Evolutionary conservation across 441 rosid genomes (phyloP), one percentile per base, ranked within the genome.

Genomic region (Euphorbia neoarborescens): DNA sequence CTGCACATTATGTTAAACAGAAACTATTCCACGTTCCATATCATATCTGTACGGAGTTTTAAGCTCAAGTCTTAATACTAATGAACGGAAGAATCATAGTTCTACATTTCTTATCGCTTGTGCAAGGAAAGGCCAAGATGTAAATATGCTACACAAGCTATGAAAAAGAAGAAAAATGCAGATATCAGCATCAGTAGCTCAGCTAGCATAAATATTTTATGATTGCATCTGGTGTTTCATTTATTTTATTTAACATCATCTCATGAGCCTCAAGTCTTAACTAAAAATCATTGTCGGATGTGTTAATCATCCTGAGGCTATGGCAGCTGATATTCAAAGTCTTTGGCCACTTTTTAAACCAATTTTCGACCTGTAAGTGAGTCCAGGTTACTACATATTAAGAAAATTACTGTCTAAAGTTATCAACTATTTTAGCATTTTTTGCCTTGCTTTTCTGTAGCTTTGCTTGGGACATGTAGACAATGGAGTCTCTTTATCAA

Each of bases 401-500:
- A 24, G 27, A 53, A 68, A 34, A 40, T 13, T 62, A 24, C 10
- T 65, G 2, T 69, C n/a, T 40, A 61, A 20, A 56, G 60, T 66
- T 73, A 62, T 66, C 13, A 68, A 38, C 46, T 51, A 53, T 71
- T 53, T 35, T 51, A 38, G 51, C 62, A 71, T 54, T 25, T 59
- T 72, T 78, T 40, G 78, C 5, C 78, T 71, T 74, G 15, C 48
- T 62, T 32, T 59, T 76, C 53, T 83, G 84, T 75, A 94, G 99
- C 79, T 94, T 97, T 85, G 97, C 99, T 72, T 95, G 99, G 98
- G 99, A 92, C 82, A 87, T 88, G 99, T 85, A 94, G 79, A 92
- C 97, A 13, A 95, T 95, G 99, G 99, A 95, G 78, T 90, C 99
- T 78, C 87, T 95, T 65, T 95, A 97, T 78, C 91, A 98, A 79